Evolutionary conservation across 768 basidiomycete genomes (phyloP), one percentile per base, ranked within the genome.

Genomic region (Gloeophyllum trabeum): DNA sequence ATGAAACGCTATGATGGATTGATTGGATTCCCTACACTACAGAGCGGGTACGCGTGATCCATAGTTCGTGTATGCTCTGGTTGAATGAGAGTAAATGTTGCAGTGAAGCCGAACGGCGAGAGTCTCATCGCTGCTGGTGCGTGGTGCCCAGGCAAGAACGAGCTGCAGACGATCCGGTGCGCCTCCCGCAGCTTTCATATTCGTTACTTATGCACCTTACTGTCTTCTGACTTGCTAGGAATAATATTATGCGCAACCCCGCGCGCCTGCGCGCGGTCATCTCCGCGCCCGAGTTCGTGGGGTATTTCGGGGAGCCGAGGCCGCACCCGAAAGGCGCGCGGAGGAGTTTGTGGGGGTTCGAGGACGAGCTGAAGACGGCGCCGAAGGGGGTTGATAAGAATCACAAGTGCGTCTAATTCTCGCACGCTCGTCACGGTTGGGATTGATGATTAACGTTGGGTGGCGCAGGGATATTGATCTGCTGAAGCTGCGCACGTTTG

Each of bases 341-440:
- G 40, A 71, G 73, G 54, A 94, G 71, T 53, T 75, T 99, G 2
- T 99, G 93, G 58, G 93, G 94, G 0, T 56, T 60, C 43, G 89
- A 93, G 2, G 92, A 90, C 50, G 81, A 90, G 55, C 64, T 96
- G 23, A 97, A 96, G 63, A 78, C 76, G 0, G 88, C 91, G 4
- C 93, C 93, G 1, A 97, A 96, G 54, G 93, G 91, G 0, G 63
- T 94, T 6, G 74, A 75, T 40, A 98, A 91, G 61, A 71, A 70
- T 23, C 91, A 97, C 56, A 67, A 69, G 85, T 87, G 43, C 14
- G 70, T 30, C 16, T 7, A 30, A 30, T 30, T 7, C 10, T 16
- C 28, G 28, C 28, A 16, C 28, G 16, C 28, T 7, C 28, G 7
- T 30, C 28, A 7, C 28, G n/a, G n/a, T n/a, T n/a, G n/a, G n/a